Percentiles rank a stretch among this genome's conserved stretches.
Conservation (phyloP, 768 basidiomycete genomes). For the Termitomyces sp. region DNA sequence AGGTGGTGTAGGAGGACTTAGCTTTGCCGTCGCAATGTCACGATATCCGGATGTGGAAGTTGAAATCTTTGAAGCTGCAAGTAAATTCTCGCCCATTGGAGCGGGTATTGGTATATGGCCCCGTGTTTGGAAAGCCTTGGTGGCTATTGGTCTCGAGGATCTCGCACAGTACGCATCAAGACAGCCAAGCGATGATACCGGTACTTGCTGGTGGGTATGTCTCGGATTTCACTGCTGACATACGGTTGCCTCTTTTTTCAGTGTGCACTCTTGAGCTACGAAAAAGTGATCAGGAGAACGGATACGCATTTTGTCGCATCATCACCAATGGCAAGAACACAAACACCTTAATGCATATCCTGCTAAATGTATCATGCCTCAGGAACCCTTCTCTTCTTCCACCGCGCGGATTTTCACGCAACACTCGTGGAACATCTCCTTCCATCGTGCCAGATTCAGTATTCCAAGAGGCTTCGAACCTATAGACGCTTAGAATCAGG, state of each 20-base stretch:
- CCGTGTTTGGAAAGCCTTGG: slow-evolving; percentile 32
- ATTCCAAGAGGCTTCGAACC: slow-evolving; percentile 35
- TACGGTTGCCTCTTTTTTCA: background rate
- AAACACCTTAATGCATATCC: background rate
- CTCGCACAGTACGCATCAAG: slow-evolving; percentile 15
- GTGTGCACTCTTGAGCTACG: slow-evolving; percentile 22
- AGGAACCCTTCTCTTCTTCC: slow-evolving; percentile 28
- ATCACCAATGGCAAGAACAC: slow-evolving; percentile 19
- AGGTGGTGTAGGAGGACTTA: slow-evolving; percentile 14
- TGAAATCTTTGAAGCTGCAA: slow-evolving; percentile 14
- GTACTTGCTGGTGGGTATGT: slow-evolving; percentile 7
- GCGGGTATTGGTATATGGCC: slow-evolving; percentile 18
- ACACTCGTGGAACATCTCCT: slow-evolving; percentile 35
- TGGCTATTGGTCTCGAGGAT: slow-evolving; percentile 29
- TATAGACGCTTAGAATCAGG: slow-evolving; percentile 24
- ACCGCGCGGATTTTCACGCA: slow-evolving; percentile 45
- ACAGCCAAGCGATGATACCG: slow-evolving; percentile 14
- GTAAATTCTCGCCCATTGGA: slow-evolving; percentile 12
- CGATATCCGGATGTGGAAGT: slow-evolving; percentile 8
- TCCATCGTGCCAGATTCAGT: slow-evolving; percentile 26
- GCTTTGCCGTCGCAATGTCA: slow-evolving; percentile 14
- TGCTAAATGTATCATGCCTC: background rate
- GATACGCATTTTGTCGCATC: slow-evolving; percentile 19
- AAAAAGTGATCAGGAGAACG: slow-evolving; percentile 26
- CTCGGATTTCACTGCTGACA: background rate